Evolutionary conservation across 305 asterid genomes (phyloP).

Genomic region (Fraxinus xanthoxyloides): DNA sequence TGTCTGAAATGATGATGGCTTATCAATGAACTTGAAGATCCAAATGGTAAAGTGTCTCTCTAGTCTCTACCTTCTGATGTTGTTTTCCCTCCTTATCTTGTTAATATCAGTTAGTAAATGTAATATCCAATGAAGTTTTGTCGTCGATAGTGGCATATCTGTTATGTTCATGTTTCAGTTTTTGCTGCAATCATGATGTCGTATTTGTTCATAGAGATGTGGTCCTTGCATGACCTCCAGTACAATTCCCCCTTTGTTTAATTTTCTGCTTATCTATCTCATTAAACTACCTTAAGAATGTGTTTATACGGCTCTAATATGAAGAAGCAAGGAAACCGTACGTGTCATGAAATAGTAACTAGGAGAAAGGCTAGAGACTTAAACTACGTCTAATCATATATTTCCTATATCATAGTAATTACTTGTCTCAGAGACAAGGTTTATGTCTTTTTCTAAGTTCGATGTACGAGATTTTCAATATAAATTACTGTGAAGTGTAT

Average conservation of each 20-base stretch:
- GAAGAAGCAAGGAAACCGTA: background rate
- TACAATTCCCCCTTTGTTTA: background rate
- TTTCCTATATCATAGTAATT: background rate
- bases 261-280: background rate
- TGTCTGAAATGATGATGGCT: constrained; percentile 27
- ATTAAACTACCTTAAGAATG: background rate
- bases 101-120: background rate
- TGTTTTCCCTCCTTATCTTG: too few relatives aligned
- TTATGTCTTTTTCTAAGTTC: background rate
- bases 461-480: too few relatives aligned
- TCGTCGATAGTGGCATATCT: too few relatives aligned
- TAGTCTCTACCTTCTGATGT: background rate
- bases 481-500: too few relatives aligned
- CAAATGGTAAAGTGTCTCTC: constrained; percentile 48
- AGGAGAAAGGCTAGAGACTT: too few relatives aligned
- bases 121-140: too few relatives aligned
- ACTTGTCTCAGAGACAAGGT: background rate
- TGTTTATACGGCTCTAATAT: background rate
- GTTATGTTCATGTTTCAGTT: background rate
- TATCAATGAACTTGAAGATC: constrained; percentile 41
- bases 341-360: background rate
- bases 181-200: background rate
- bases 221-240: background rate
- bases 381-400: background rate
- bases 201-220: background rate